Base-by-base conservation (phyloP, 352 stramenopile species). In the Pythium vanterpoolii region DNA sequence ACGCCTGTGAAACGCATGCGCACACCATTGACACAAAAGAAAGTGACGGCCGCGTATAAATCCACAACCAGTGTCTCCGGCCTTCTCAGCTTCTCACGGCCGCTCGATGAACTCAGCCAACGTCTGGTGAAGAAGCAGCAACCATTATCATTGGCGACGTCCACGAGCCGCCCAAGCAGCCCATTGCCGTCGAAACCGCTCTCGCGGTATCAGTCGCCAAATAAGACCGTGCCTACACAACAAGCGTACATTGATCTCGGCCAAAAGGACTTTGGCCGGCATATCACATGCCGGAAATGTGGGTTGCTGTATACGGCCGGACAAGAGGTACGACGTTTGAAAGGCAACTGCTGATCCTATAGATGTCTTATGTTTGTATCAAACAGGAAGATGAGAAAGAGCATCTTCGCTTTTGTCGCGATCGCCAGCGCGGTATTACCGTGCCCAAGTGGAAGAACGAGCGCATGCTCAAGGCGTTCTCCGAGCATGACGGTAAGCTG, bases 241-340 rank as follows among this genome's bases (percentile, higher is more conserved):
- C 84, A 93, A 56, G 65, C 76, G 48, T 94, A 90, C 38, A 77
- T 94, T 47, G 84, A 94, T 53, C 47, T 92, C 6, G 84, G 84
- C 0, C 84, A 94, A 59, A 83, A 80, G 36, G 74, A 73, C 42
- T 88, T 94, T 59, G 83, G 83, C 10, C 67, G 78, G 28, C 71
- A 78, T 40, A 74, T 73, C 46, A 89, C 69, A 14, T 94, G 84
- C 55, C 36, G 52, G 14, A 77, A 44, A 16, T 94, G 84, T 43
- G 80, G 74, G 4, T 40, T 94, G 33, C 46, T 94, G n/a, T 94
- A 91, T 60, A 90, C 78, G 28, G 62, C 62, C 9, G 84, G 84
- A 5, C 76, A 87, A 68, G 73, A 85, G 58, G 72, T 82, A 19
- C 21, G 70, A 56, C n/a, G 23, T 18, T 18, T 8, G 2, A 18